These are phyloP conservation scores for Chytridium lagenaria DNA, from an alignment of 371 early-diverging fungal species.

Conservation along the genomic window DNA sequence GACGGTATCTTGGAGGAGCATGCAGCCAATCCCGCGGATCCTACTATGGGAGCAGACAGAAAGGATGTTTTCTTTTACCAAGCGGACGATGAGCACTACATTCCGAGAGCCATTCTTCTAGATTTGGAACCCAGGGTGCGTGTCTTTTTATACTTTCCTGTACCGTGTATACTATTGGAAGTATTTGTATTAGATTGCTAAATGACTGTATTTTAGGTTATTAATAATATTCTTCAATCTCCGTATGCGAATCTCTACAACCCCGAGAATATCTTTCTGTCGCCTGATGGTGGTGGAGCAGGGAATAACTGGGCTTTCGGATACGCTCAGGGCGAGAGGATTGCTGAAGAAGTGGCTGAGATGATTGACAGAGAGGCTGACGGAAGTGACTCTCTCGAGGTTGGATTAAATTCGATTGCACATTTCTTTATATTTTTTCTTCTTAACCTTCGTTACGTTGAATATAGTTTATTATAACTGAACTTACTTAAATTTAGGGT, in stretches of 20 bases:
- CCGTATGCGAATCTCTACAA: constrained; percentile 64
- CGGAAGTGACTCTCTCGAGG: constrained; percentile 56
- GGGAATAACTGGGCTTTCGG: constrained; percentile 63
- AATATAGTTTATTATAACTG: too few species aligned
- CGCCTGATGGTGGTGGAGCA: constrained; percentile 78
- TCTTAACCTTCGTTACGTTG: constrained; percentile 64
- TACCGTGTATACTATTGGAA: not conserved
- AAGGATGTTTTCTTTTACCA: constrained; percentile 99
- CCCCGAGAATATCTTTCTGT: constrained; percentile 86
- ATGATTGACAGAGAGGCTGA: constrained; percentile 67
- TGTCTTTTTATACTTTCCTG: not conserved
- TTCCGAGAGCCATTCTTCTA: constrained; percentile 89
- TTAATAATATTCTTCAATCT: constrained; percentile 56
- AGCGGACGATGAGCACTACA: constrained; percentile 61
- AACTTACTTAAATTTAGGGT: too few species aligned
- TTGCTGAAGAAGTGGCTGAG: constrained; percentile 54
- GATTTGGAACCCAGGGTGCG: constrained; percentile 92
- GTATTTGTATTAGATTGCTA: not conserved
- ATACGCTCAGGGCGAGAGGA: constrained; percentile 49
- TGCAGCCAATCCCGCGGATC: constrained; percentile 51
- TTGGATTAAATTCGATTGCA: constrained; percentile 40
- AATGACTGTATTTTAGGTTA: too few species aligned
- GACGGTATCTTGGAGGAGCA: constrained; percentile 61
- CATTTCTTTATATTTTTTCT: constrained; percentile 85
- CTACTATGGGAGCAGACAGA: constrained; percentile 81